A percentile compares a stretch with the other conserved stretches of the same genome.
These are phyloP conservation scores for Neofusicoccum parvum DNA, from an alignment of 2,329 filamentous ascomycete genomes.

Conservation along the genomic window DNA sequence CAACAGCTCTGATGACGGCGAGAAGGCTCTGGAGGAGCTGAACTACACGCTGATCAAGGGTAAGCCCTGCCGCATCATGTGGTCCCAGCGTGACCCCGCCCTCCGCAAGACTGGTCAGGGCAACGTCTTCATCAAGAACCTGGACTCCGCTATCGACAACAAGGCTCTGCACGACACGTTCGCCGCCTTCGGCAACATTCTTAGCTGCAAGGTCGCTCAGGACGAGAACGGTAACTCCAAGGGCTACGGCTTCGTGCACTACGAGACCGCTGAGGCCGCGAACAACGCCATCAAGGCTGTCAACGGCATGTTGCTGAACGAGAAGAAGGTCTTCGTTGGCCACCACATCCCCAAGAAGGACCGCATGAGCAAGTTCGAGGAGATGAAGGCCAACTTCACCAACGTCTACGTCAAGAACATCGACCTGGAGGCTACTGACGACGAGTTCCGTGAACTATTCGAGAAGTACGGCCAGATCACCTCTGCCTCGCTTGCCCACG, in stretches of 20 bases:
- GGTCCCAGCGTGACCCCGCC: constrained; percentile 98
- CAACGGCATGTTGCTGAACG: constrained; percentile 98
- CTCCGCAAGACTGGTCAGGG: constrained; percentile 99
- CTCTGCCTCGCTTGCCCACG: constrained; percentile 89
- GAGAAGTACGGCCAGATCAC: constrained; percentile 93
- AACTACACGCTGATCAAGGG: constrained; percentile 99
- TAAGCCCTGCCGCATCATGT: constrained; percentile 99
- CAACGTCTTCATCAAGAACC: constrained; percentile 99
- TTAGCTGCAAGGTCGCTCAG: constrained; percentile 99
- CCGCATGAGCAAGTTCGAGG: constrained; percentile 99
- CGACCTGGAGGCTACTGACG: constrained; percentile 77
- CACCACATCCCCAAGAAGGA: constrained; percentile 99
- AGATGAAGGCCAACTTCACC: constrained; percentile 99
- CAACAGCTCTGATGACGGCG: constrained; percentile 94
- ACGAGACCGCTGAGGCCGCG: constrained; percentile 98
- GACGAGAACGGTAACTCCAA: constrained; percentile 97
- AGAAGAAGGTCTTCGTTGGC: constrained; percentile 99
- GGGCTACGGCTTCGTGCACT: constrained; percentile 99
- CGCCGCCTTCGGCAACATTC: constrained; percentile 95
- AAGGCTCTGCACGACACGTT: constrained; percentile 99
- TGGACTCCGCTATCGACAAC: constrained; percentile 98
- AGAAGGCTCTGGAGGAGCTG: constrained; percentile 97
- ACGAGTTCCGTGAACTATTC: constrained; percentile 92
- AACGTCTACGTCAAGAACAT: constrained; percentile 99
- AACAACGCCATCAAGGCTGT: constrained; percentile 98